Evolutionary conservation across 208 protist genomes (phyloP), one percentile per base, ranked within the genome.

Genomic region (Acanthamoeba polyphaga): DNA sequence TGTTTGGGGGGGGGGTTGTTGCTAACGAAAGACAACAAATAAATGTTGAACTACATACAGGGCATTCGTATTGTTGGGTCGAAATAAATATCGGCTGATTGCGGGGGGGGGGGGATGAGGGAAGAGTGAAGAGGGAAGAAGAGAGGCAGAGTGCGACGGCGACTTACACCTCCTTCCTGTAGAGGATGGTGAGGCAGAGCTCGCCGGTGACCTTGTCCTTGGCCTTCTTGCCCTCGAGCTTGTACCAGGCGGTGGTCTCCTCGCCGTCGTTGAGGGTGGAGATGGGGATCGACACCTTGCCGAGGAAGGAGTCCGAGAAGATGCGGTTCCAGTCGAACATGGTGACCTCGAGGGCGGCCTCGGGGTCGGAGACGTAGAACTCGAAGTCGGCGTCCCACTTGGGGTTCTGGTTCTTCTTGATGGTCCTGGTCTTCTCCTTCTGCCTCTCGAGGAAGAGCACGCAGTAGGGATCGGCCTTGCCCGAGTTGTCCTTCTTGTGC

Each of bases 201-300:
- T 90, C 82, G 82, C 82, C 82, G 58, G 82, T 70, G 82, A 90
- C 82, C 82, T 90, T 90, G 58, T 90, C 82, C 82, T 90, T 90
- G 55, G 49, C 58, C 82, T 90, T 90, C 82, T 90, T 90, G 82
- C 55, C 55, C 82, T 90, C 82, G 32, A 90, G 58, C 82, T 90
- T 90, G 82, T 90, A 90, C 82, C 82, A 90, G 29, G 49, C 82
- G n/a, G 49, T 68, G 29, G 82, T 90, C 55, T 60, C 58, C 82
- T 90, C 82, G 55, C 82, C 82, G 51, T 90, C 82, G 55, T 90
- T 90, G 82, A 90, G 82, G 19, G 49, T 68, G 29, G 49, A 0
- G 55, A 90, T 49, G 58, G 82, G 82, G 82, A 90, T 90, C 17
- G 58, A 32, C 22, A 90, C 43, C 82, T 90, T 90, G 82, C 82